These are phyloP conservation scores for Luvunga scandens DNA, from an alignment of 345 rosid species.

Conservation along the genomic window DNA sequence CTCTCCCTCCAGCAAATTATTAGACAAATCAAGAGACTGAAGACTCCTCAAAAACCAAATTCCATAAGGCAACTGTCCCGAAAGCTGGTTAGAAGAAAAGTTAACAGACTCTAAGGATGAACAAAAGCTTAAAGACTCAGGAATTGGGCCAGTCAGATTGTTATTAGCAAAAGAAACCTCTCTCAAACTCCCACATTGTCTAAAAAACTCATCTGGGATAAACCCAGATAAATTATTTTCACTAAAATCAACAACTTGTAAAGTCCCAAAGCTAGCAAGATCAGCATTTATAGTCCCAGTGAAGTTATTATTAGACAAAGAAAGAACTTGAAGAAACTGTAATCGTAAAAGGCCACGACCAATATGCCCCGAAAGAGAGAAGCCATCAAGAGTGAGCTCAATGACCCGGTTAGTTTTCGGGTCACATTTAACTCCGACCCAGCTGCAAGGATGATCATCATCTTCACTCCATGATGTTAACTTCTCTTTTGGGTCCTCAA, in stretches of 20 bases:
- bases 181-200: constrained; percentile 74
- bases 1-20: constrained; percentile 61
- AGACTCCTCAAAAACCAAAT: constrained; percentile 64
- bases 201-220: constrained; percentile 63
- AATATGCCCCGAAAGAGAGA: constrained; percentile 83
- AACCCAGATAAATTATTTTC: constrained; percentile 62
- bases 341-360: constrained; percentile 75
- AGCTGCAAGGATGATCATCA: constrained; percentile 65
- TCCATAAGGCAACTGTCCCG: constrained; percentile 59
- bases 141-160: constrained; percentile 63
- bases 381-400: constrained; percentile 59
- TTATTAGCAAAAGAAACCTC: constrained; percentile 67
- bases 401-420: constrained; percentile 55
- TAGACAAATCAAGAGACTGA: constrained; percentile 63
- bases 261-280: constrained; percentile 40
- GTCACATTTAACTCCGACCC: constrained; percentile 81
- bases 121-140: constrained; percentile 64
- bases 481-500: constrained; percentile 63
- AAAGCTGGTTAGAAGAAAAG: constrained; percentile 67
- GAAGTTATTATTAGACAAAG: constrained; percentile 67
- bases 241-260: constrained; percentile 66
- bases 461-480: constrained; percentile 83
- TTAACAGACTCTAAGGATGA: constrained; percentile 48
- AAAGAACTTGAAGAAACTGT: constrained; percentile 56
- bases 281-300: constrained; percentile 59